phyloP scores from a whole-genome alignment of 2,329 filamentous ascomycete species.

The Penicillium sp. region DNA sequence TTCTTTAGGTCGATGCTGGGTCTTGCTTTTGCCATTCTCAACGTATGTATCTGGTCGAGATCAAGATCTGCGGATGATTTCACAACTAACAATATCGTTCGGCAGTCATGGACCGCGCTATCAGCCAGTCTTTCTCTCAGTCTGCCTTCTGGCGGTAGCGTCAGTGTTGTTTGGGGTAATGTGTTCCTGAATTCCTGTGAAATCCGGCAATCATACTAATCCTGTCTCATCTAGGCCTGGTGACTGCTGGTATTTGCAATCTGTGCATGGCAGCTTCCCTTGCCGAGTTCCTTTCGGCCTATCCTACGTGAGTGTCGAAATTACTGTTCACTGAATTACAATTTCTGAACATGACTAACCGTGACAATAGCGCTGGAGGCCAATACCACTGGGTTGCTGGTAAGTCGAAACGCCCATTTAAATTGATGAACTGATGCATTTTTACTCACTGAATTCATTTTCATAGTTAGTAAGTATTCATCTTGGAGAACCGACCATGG shows the following conservation, averaged over 20 bases:
- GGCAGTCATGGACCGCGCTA: conserved; percentile 64
- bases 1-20: conserved; percentile 61
- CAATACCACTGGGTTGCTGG: conserved; percentile 75
- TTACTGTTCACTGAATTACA: not conserved
- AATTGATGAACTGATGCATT: not conserved
- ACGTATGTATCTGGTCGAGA: conserved; percentile 42
- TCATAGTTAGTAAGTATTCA: conserved; percentile 37
- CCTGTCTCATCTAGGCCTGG: conserved; percentile 45
- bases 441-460: not conserved
- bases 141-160: conserved; percentile 73
- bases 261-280: conserved; percentile 71
- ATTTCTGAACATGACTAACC: conserved; percentile 22
- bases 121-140: conserved; percentile 65
- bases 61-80: not conserved
- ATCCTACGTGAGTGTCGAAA: conserved; percentile 52
- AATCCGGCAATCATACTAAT: conserved; percentile 11
- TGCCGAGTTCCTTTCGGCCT: conserved; percentile 73
- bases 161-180: conserved; percentile 74
- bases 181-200: not conserved
- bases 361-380: conserved; percentile 56
- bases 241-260: conserved; percentile 70
- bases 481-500: not conserved
- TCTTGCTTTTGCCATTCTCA: conserved; percentile 67
- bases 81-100: conserved; percentile 11
- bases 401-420: not conserved